Evolutionary conservation across 805 yeast species (phyloP).

Genomic region (Zygosaccharomyces rouxii): DNA sequence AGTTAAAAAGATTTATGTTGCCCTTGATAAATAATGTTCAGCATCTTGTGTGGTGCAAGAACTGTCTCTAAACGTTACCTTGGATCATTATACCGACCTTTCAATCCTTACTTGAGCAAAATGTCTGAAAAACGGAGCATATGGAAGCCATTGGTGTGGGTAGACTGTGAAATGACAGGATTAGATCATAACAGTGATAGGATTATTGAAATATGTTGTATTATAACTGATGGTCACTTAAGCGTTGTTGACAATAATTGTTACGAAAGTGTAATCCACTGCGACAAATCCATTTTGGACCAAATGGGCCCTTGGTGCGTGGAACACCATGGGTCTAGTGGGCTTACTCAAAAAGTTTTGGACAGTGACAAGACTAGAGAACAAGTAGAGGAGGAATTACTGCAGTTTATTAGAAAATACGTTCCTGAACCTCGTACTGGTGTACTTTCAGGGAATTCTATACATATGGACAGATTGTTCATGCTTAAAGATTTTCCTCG

Average conservation of each 20-base stretch:
- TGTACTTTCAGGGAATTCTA: constrained; percentile 83
- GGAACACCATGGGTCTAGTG: constrained; percentile 71
- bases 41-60: not conserved
- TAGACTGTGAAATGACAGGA: constrained; percentile 99
- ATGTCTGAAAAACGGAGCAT: constrained; percentile 2
- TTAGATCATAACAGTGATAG: constrained; percentile 72
- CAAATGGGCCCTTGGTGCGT: constrained; percentile 87
- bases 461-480: constrained; percentile 87
- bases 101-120: constrained; percentile 2
- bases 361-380: constrained; percentile 48
- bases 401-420: constrained; percentile 53
- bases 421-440: constrained; percentile 55
- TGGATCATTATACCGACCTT: not conserved
- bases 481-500: constrained; percentile 79
- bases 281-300: constrained; percentile 55
- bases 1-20: not conserved
- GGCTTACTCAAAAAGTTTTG: constrained; percentile 69
- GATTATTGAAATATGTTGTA: constrained; percentile 87
- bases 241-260: constrained; percentile 56
- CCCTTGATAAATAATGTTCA: not conserved
- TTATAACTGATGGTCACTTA: constrained; percentile 80
- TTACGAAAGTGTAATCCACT: constrained; percentile 77
- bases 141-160: constrained; percentile 68
- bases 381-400: constrained; percentile 62
- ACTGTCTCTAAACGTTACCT: not conserved